A percentile compares a stretch with the other conserved stretches of the same genome.
These are phyloP conservation scores for Setaria italica DNA, from an alignment of 202 grass and related monocot species.

Conservation along the genomic window DNA sequence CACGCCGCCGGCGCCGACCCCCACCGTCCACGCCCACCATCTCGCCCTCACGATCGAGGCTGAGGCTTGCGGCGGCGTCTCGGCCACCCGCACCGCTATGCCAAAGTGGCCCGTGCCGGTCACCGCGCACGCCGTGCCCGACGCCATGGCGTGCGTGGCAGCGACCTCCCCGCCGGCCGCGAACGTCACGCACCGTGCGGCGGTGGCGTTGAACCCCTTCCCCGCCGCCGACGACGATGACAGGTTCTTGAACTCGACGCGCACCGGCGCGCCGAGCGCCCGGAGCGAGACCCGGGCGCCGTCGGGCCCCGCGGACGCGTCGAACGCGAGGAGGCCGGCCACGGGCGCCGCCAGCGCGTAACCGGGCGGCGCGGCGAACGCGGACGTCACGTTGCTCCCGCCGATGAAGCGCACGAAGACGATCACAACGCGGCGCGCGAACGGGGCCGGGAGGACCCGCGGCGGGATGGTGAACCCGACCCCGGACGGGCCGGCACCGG, in stretches of 20 bases:
- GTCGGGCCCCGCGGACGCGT: slow-evolving; percentile 31
- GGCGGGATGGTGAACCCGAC: slow-evolving; percentile 43
- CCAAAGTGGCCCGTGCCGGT: slow-evolving; percentile 58
- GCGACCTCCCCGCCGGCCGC: slow-evolving; percentile 19
- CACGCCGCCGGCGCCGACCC: slow-evolving; percentile 13
- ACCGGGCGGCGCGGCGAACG: slow-evolving; percentile 39
- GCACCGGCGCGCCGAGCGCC: slow-evolving; percentile 39
- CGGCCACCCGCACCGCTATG: slow-evolving; percentile 28
- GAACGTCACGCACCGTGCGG: slow-evolving; percentile 50
- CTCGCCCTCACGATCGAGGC: slow-evolving; percentile 23
- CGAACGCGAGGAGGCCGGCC: slow-evolving; percentile 48
- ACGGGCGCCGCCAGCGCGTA: slow-evolving; percentile 50
- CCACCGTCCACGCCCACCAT: slow-evolving; percentile 45
- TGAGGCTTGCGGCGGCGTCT: neutral
- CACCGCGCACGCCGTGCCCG: slow-evolving; percentile 40
- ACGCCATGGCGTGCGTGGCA: slow-evolving; percentile 35
- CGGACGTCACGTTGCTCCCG: too few species aligned
- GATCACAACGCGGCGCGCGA: slow-evolving; percentile 53
- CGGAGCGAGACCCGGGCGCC: slow-evolving; percentile 37
- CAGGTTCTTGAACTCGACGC: slow-evolving; percentile 43
- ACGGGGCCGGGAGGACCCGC: slow-evolving; percentile 44
- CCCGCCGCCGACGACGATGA: neutral
- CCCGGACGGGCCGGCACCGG: neutral
- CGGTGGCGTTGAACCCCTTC: slow-evolving; percentile 32
- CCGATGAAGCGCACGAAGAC: slow-evolving; percentile 44